These are phyloP conservation scores for Aspergillus floridensis DNA, from an alignment of 2,329 filamentous ascomycete genomes.

Conservation along the genomic window DNA sequence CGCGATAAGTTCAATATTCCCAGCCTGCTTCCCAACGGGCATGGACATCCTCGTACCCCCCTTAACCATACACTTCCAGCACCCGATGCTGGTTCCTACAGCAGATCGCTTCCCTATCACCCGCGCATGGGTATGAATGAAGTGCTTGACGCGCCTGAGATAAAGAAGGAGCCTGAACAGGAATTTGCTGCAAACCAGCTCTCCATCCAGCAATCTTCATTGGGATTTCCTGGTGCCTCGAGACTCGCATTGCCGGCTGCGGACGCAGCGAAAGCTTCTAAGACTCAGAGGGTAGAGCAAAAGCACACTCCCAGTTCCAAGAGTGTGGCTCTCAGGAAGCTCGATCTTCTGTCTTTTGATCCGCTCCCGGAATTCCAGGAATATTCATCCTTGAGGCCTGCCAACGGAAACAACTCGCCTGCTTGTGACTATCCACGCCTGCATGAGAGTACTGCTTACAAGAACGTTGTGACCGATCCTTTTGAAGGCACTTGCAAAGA, in stretches of 20 bases:
- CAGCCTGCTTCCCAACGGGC: conserved; percentile 26
- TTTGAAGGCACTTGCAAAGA: conserved; percentile 7
- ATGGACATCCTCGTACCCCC: conserved; percentile 18
- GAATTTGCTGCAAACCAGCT: conserved; percentile 5
- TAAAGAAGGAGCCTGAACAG: conserved; percentile 14
- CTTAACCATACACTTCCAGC: conserved; percentile 10
- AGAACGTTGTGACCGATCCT: conserved; percentile 13
- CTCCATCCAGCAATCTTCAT: conserved; percentile 10
- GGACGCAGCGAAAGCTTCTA: conserved; percentile 8
- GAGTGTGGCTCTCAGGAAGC: conserved; percentile 13
- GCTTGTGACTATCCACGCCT: conserved; percentile 1
- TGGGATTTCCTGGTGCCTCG: conserved; percentile 6
- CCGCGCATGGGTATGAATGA: conserved; percentile 15
- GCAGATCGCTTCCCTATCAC: conserved; percentile 20
- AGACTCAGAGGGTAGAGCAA: conserved; percentile 13
- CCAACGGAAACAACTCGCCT: conserved; percentile 2
- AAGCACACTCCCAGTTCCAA: conserved; percentile 11
- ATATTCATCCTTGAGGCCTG: conserved; percentile 13
- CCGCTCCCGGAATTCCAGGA: conserved; percentile 17
- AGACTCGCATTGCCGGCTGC: conserved; percentile 4
- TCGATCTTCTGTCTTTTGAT: conserved; percentile 24
- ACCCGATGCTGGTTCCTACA: conserved; percentile 20
- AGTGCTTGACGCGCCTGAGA: conserved; percentile 9
- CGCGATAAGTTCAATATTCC: conserved; percentile 45
- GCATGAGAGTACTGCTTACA: conserved; percentile 11